Conservation (phyloP, 2,329 filamentous ascomycete species). For the Alternaria alternata region DNA sequence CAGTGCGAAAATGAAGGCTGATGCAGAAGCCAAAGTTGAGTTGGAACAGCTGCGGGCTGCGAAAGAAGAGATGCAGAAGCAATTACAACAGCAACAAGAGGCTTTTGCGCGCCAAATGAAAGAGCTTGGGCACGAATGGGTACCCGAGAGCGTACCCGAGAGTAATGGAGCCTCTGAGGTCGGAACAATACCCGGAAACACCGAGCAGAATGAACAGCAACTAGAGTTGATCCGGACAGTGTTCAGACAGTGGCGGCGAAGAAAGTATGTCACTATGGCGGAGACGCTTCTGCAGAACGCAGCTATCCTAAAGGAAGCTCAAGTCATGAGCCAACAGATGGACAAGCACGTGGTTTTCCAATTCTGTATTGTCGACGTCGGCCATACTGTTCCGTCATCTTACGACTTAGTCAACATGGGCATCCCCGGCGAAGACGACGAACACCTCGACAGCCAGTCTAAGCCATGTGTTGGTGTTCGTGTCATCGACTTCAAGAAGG, state of each 20-base stretch:
- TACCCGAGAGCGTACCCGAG: slow-evolving; percentile 62
- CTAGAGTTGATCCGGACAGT: slow-evolving; percentile 72
- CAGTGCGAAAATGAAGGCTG: slow-evolving; percentile 76
- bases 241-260: slow-evolving; percentile 78
- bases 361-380: slow-evolving; percentile 88
- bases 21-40: slow-evolving; percentile 77
- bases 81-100: slow-evolving; percentile 82
- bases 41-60: slow-evolving; percentile 80
- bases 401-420: slow-evolving; percentile 97
- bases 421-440: slow-evolving; percentile 84
- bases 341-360: slow-evolving; percentile 94
- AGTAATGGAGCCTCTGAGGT: slow-evolving; percentile 43
- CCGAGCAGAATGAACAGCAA: slow-evolving; percentile 70
- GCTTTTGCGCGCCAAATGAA: slow-evolving; percentile 86
- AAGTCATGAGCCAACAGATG: slow-evolving; percentile 97
- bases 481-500: slow-evolving; percentile 88
- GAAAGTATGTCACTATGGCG: slow-evolving; percentile 92
- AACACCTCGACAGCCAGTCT: slow-evolving; percentile 77
- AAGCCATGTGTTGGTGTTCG: slow-evolving; percentile 93
- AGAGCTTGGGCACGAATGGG: slow-evolving; percentile 63
- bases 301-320: slow-evolving; percentile 88
- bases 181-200: not conserved
- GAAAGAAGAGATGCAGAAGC: slow-evolving; percentile 88
- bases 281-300: slow-evolving; percentile 90
- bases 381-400: slow-evolving; percentile 87